Conservation (phyloP, 371 early-diverging fungal species). For the Batrachochytrium dendrobatidis region DNA sequence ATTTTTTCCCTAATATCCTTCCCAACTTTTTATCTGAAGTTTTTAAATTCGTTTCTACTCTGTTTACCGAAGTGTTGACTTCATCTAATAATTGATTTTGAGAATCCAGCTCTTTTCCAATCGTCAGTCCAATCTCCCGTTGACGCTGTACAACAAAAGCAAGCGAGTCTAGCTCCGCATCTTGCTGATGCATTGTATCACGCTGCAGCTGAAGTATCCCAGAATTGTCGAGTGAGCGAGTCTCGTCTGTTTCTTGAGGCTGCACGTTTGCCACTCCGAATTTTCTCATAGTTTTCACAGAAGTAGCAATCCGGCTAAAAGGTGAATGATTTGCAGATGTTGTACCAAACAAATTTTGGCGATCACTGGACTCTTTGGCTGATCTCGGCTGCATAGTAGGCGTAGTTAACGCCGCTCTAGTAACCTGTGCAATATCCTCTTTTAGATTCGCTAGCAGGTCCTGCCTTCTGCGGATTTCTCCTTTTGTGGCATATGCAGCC, state of each 20-base stretch:
- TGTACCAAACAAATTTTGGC: slow-evolving; percentile 9
- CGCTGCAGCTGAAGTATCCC: slow-evolving; percentile 67
- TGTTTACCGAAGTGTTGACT: slow-evolving; percentile 64
- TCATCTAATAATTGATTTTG: slow-evolving; percentile 82
- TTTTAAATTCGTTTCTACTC: slow-evolving; percentile 65
- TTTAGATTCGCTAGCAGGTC: slow-evolving; percentile 67
- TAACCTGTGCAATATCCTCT: slow-evolving; percentile 49
- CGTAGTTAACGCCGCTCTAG: neutral
- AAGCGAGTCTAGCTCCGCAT: slow-evolving; percentile 65
- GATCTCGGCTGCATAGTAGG: slow-evolving; percentile 5
- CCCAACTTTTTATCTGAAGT: slow-evolving; percentile 67
- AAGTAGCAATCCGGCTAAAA: neutral
- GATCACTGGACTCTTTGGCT: slow-evolving; percentile 3
- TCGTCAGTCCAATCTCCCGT: slow-evolving; percentile 71
- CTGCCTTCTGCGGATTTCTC: slow-evolving; percentile 64
- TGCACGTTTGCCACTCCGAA: slow-evolving; percentile 22
- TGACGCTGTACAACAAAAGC: slow-evolving; percentile 66
- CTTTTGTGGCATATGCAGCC: slow-evolving; percentile 16
- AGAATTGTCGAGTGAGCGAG: slow-evolving; percentile 59
- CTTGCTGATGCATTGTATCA: slow-evolving; percentile 71
- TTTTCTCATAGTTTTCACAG: slow-evolving; percentile 11
- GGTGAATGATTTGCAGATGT: neutral
- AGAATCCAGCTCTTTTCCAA: slow-evolving; percentile 75
- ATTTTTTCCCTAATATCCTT: slow-evolving; percentile 37
- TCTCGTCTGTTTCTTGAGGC: slow-evolving; percentile 65